Percentiles rank a stretch among this genome's conserved stretches.
phyloP scores from a whole-genome alignment of 441 rosid species.

The Gossypium schwendimanii region DNA sequence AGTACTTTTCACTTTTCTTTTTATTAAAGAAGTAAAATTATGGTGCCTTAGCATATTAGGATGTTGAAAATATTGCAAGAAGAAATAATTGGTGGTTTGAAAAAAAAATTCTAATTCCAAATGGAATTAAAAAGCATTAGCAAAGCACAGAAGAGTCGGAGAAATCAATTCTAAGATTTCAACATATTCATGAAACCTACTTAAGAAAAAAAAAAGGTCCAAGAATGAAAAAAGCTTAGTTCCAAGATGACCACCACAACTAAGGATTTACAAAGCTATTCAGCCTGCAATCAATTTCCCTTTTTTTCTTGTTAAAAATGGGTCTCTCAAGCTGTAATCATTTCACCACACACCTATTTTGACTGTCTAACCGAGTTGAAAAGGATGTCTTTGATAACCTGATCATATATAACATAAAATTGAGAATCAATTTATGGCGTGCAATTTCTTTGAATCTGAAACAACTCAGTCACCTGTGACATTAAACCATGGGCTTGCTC shows the following conservation, averaged over 20 bases:
- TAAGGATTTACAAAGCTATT: slow-evolving; percentile 14
- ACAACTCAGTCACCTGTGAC: slow-evolving; percentile 67
- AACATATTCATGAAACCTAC: too few relatives aligned
- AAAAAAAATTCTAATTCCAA: too few relatives aligned
- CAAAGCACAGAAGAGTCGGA: too few relatives aligned
- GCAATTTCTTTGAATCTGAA: background rate
- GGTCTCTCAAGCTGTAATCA: background rate
- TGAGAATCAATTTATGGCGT: background rate
- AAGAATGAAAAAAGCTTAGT: too few relatives aligned
- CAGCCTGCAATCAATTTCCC: background rate
- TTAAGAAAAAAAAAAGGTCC: too few relatives aligned
- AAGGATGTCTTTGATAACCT: slow-evolving; percentile 94
- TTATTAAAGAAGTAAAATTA: too few relatives aligned
- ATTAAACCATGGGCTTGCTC: slow-evolving; percentile 96
- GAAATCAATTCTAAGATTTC: too few relatives aligned
- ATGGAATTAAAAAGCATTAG: too few relatives aligned
- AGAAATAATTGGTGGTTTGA: too few relatives aligned
- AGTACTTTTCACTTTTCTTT: too few relatives aligned
- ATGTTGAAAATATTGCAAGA: too few relatives aligned
- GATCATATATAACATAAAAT: background rate
- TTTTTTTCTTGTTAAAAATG: background rate
- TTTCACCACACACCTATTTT: slow-evolving; percentile 10
- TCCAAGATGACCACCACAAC: background rate
- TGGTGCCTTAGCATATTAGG: too few relatives aligned
- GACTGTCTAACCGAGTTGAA: slow-evolving; percentile 75